A percentile compares a stretch with the other conserved stretches of the same genome.
phyloP scores from a whole-genome alignment of 78 protist species.

The Dictyostelium capitatum region DNA sequence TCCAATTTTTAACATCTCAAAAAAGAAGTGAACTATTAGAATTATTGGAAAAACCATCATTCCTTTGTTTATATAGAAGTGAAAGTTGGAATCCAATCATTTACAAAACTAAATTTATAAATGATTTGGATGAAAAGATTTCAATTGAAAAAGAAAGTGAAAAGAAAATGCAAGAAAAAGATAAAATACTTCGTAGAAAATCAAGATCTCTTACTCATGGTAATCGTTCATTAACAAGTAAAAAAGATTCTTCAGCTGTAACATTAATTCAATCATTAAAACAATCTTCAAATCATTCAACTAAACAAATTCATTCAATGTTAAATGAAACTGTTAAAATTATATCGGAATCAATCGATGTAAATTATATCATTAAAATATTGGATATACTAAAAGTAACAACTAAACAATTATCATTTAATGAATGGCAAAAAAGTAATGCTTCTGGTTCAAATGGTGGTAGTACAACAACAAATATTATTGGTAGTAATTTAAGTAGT shows the following conservation, averaged over 20 bases:
- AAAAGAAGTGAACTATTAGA: slow-evolving; percentile 60
- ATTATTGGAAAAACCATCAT: slow-evolving; percentile 63
- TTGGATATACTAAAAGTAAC: slow-evolving; percentile 15
- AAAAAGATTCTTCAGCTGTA: slow-evolving; percentile 43
- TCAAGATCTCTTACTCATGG: slow-evolving; percentile 70
- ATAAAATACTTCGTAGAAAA: slow-evolving; percentile 46
- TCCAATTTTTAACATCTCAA: slow-evolving; percentile 40
- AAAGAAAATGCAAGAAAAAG: slow-evolving; percentile 44
- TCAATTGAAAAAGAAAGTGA: background rate
- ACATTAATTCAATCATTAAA: slow-evolving; percentile 32
- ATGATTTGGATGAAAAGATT: slow-evolving; percentile 28
- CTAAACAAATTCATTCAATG: slow-evolving; percentile 19
- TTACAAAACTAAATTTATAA: slow-evolving; percentile 62
- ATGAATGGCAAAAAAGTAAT: slow-evolving; percentile 64
- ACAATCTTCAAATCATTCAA: slow-evolving; percentile 26
- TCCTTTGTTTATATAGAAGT: slow-evolving; percentile 50
- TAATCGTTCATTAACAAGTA: slow-evolving; percentile 16
- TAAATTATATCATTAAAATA: background rate
- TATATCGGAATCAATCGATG: slow-evolving; percentile 30
- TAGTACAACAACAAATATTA: slow-evolving; percentile 4
- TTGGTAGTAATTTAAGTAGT: background rate
- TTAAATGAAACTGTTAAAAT: slow-evolving; percentile 32
- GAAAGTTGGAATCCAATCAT: slow-evolving; percentile 82
- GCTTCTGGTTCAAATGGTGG: slow-evolving; percentile 10
- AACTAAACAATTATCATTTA: slow-evolving; percentile 58